These are phyloP conservation scores for Lactarius psammicola DNA, from an alignment of 768 basidiomycete genomes.

Conservation along the genomic window DNA sequence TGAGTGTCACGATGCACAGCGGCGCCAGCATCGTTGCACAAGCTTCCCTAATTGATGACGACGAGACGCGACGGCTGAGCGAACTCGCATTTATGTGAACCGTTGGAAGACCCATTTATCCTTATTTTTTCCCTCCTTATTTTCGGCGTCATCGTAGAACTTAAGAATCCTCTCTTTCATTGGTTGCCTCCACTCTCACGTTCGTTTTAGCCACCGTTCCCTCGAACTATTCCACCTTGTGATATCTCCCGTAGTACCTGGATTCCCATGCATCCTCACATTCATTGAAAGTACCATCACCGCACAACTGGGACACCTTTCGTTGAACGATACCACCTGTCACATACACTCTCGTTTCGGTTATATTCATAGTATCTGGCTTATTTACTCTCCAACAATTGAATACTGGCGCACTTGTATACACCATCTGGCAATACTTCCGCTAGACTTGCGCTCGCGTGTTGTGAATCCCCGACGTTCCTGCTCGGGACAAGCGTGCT, in stretches of 20 bases:
- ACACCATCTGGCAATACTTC: not conserved
- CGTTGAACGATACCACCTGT: not conserved
- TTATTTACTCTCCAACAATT: not conserved
- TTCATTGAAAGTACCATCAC: not conserved
- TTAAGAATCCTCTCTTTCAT: not conserved
- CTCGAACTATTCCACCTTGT: not conserved
- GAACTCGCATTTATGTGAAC: slow-evolving; percentile 62
- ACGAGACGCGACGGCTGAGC: slow-evolving; percentile 64
- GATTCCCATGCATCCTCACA: not conserved
- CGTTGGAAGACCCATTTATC: not conserved
- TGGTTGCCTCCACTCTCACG: not conserved
- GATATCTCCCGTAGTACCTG: not conserved
- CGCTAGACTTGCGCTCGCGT: not conserved
- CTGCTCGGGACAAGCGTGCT: not conserved
- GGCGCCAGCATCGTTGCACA: slow-evolving; percentile 54
- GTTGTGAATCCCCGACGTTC: not conserved
- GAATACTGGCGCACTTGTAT: not conserved
- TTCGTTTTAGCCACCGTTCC: not conserved
- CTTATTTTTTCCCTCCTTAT: not conserved
- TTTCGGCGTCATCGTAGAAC: not conserved
- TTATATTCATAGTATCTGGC: not conserved
- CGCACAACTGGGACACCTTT: not conserved
- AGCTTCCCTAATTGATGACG: slow-evolving; percentile 57
- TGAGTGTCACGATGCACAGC: slow-evolving; percentile 60
- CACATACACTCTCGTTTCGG: not conserved